These are phyloP conservation scores for Mucor indicus DNA, from an alignment of 371 early-diverging fungal species.

Conservation along the genomic window DNA sequence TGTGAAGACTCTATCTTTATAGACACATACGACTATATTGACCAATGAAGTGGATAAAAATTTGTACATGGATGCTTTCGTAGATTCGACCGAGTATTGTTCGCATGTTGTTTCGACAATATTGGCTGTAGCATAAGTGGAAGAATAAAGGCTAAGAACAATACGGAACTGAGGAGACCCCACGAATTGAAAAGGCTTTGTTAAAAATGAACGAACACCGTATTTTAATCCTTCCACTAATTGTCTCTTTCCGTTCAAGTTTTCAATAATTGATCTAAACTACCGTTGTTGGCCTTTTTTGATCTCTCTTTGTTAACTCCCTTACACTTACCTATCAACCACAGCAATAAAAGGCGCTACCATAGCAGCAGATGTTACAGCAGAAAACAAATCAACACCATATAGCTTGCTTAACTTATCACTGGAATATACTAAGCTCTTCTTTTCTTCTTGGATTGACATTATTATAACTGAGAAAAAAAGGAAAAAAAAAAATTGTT, in stretches of 20 bases:
- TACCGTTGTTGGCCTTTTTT: background rate
- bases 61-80: conserved; percentile 42
- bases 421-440: conserved; percentile 5
- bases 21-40: conserved; percentile 58
- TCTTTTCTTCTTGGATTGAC: background rate
- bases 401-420: conserved; percentile 25
- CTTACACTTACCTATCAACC: conserved; percentile 50
- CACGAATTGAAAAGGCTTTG: conserved; percentile 43
- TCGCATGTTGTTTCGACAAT: conserved; percentile 53
- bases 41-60: conserved; percentile 54
- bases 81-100: conserved; percentile 19
- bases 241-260: conserved; percentile 52
- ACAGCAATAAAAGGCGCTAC: conserved; percentile 64
- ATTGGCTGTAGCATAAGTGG: conserved; percentile 61
- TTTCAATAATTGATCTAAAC: conserved; percentile 58
- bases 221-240: conserved; percentile 41
- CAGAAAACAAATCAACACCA: conserved; percentile 43
- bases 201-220: conserved; percentile 38
- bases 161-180: conserved; percentile 46
- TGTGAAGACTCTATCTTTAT: conserved; percentile 62
- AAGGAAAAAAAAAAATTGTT: too few species aligned
- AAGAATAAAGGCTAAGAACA: conserved; percentile 55
- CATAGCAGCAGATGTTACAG: conserved; percentile 39
- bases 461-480: background rate
- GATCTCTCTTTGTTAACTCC: background rate